A percentile compares a stretch with the other conserved stretches of the same genome.
These are phyloP conservation scores for Coccomyxa sp. DNA, from an alignment of 139 green algal species.

Conservation along the genomic window DNA sequence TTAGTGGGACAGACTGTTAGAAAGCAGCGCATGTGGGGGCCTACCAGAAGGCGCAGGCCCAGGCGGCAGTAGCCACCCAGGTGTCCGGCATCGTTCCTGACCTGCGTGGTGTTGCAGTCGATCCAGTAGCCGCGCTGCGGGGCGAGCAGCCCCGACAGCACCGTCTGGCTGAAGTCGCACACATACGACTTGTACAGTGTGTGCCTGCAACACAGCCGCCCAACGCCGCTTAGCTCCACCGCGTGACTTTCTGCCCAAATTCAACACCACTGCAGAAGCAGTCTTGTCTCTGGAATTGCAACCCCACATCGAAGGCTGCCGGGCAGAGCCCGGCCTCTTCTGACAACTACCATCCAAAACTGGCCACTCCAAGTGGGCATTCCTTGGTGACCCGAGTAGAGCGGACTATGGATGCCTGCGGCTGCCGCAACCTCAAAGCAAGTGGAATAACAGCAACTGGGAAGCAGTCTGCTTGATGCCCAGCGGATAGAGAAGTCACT, in stretches of 20 bases:
- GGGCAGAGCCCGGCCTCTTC: background rate
- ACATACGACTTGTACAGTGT: background rate
- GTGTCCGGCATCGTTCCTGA: background rate
- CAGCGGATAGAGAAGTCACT: background rate
- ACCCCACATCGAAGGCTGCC: background rate
- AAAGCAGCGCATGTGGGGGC: background rate
- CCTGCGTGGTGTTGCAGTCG: conserved; percentile 9
- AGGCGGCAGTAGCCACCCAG: background rate
- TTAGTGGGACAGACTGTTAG: no score
- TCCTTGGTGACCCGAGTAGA: background rate
- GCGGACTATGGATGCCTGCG: conserved; percentile 33
- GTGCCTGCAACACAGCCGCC: conserved; percentile 13
- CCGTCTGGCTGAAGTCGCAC: background rate
- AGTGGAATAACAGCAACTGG: background rate
- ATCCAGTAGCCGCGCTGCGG: conserved; percentile 6
- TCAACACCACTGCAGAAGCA: background rate
- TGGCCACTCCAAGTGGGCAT: background rate
- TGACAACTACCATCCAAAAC: conserved; percentile 11
- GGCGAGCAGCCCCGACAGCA: background rate
- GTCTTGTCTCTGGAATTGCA: background rate
- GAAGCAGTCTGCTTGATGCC: background rate
- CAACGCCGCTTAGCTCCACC: conserved; percentile 8
- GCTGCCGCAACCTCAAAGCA: conserved; percentile 33
- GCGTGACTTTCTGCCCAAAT: background rate
- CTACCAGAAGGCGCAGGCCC: background rate